phyloP scores from a whole-genome alignment of 257 asterid species.

The Nyctanthes arbortristis region DNA sequence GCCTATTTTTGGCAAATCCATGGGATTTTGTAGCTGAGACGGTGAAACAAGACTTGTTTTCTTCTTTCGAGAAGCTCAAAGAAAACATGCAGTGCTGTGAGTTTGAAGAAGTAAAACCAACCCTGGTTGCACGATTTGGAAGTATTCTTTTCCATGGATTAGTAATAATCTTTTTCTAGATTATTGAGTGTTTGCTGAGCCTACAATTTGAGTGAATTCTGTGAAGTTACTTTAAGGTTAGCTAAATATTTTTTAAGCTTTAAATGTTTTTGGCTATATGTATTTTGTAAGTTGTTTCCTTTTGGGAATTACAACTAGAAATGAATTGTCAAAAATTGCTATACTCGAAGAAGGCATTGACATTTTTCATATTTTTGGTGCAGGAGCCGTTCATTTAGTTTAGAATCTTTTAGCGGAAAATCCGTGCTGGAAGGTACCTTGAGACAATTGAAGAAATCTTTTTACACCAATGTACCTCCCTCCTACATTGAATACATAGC shows the following conservation, averaged over 20 bases:
- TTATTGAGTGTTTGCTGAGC: neutral
- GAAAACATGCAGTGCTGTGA: slow-evolving; percentile 28
- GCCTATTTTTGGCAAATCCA: slow-evolving; percentile 27
- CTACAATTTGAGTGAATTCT: neutral
- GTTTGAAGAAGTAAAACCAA: slow-evolving; percentile 33
- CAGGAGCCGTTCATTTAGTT: slow-evolving; percentile 35
- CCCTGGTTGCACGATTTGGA: slow-evolving; percentile 45
- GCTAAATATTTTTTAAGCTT: neutral
- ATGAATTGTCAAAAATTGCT: neutral
- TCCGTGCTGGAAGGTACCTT: slow-evolving; percentile 21
- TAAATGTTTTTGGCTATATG: neutral
- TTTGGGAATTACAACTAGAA: neutral
- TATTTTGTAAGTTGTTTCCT: neutral
- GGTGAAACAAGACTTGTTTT: slow-evolving; percentile 39
- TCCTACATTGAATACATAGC: slow-evolving; percentile 36
- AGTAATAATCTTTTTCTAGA: too few species aligned
- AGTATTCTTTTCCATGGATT: slow-evolving; percentile 44
- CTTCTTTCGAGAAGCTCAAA: slow-evolving; percentile 37
- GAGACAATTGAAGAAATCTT: slow-evolving; percentile 33
- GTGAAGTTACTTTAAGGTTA: neutral
- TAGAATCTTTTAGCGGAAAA: slow-evolving; percentile 27
- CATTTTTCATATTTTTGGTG: slow-evolving; percentile 5
- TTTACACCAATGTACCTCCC: slow-evolving; percentile 42
- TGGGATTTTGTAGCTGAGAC: slow-evolving; percentile 40
- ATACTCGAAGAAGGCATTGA: neutral